Conservation (phyloP, 2,329 filamentous ascomycete genomes). For the Fusarium sp. region DNA sequence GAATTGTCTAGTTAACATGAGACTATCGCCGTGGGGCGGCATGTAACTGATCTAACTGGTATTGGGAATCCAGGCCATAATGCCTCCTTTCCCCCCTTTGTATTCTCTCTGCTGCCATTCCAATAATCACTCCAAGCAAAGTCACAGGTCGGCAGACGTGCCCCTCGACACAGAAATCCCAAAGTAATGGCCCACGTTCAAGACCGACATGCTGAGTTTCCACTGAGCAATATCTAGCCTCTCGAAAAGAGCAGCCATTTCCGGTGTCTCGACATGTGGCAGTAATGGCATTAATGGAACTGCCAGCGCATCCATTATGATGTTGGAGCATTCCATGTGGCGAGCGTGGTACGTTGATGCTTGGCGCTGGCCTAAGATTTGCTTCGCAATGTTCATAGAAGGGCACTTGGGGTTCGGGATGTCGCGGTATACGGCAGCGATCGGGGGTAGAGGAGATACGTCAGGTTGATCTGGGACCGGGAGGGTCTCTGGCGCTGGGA, state of each 20-base stretch:
- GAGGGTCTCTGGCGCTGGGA: background rate
- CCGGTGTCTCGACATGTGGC: background rate
- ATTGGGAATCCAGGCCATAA: too few relatives aligned
- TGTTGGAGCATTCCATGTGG: background rate
- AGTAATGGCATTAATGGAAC: background rate
- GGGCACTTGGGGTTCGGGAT: background rate
- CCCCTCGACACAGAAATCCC: background rate
- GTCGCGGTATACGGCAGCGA: background rate
- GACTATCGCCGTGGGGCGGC: too few relatives aligned
- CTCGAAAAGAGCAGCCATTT: background rate
- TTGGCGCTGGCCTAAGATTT: background rate
- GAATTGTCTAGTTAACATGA: too few relatives aligned
- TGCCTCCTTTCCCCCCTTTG: too few relatives aligned
- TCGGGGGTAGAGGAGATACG: background rate
- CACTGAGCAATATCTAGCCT: background rate
- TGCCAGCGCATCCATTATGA: background rate
- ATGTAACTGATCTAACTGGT: too few relatives aligned
- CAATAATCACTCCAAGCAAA: too few relatives aligned
- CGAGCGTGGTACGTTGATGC: background rate
- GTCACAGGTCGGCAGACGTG: background rate
- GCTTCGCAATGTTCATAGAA: background rate
- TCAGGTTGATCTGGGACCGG: background rate
- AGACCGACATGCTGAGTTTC: background rate
- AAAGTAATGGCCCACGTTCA: background rate
- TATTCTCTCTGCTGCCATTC: background rate